Percentiles rank a stretch among this genome's conserved stretches.
Evolutionary conservation across 176 grass and related monocot genomes (phyloP).

Genomic region (Hsuehochloa calcarea): DNA sequence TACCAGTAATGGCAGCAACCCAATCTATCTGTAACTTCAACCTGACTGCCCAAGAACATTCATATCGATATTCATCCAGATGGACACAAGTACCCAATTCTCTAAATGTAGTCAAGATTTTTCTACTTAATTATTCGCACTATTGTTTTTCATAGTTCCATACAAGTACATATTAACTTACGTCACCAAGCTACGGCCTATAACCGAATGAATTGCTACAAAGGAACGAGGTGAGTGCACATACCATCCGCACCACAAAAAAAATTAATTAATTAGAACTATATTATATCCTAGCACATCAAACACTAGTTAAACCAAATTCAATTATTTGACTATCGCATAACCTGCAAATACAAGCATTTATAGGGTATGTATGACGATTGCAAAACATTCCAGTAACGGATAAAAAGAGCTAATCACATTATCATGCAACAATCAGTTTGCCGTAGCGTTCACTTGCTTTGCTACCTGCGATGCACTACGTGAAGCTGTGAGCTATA

Average conservation of each 20-base stretch:
- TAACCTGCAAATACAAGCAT: neutral
- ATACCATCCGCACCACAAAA: neutral
- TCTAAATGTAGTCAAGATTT: neutral
- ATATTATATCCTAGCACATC: neutral
- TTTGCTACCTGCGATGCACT: neutral
- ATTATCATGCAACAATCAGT: neutral
- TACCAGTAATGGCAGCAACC: constrained; percentile 1
- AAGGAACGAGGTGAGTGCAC: neutral
- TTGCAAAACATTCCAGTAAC: neutral
- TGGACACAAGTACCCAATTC: neutral
- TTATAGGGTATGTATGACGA: neutral
- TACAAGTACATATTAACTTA: neutral
- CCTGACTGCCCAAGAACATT: neutral
- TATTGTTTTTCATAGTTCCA: neutral
- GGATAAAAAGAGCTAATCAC: neutral
- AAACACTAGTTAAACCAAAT: neutral
- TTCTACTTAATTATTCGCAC: neutral
- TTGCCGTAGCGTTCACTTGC: neutral
- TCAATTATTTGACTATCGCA: neutral
- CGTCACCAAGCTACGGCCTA: neutral
- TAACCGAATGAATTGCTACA: neutral
- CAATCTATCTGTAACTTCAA: neutral
- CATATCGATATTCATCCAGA: neutral
- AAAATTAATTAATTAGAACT: neutral
- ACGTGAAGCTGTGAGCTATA: neutral